phyloP scores from a whole-genome alignment of 2,329 filamentous ascomycete genomes.

The Fusarium lyarnte region DNA sequence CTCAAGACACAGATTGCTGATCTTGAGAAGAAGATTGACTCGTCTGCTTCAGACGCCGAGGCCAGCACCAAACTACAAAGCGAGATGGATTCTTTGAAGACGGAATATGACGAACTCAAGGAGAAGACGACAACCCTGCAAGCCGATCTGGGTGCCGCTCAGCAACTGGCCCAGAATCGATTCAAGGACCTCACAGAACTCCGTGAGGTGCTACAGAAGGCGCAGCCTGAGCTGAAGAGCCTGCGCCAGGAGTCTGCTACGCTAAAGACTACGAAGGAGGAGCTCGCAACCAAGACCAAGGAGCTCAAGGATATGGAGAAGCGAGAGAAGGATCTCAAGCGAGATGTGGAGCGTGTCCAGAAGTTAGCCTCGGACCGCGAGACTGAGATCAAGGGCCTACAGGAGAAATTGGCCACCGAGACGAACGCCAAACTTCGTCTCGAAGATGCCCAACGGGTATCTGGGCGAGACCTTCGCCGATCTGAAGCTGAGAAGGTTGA shows the following conservation, averaged over 20 bases:
- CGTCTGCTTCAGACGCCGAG: slow-evolving; percentile 47
- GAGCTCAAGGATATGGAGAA: slow-evolving; percentile 82
- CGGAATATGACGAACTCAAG: slow-evolving; percentile 74
- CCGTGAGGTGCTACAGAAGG: slow-evolving; percentile 80
- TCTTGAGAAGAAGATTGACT: slow-evolving; percentile 75
- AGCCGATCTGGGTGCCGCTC: slow-evolving; percentile 84
- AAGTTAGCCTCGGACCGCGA: slow-evolving; percentile 79
- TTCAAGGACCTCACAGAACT: slow-evolving; percentile 90
- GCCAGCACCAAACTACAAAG: slow-evolving; percentile 65
- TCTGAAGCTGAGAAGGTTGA: slow-evolving; percentile 84
- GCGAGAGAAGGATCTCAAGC: slow-evolving; percentile 81
- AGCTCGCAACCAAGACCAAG: slow-evolving; percentile 66
- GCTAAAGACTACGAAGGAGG: slow-evolving; percentile 79
- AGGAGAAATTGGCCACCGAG: slow-evolving; percentile 81
- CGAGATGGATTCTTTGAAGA: slow-evolving; percentile 66
- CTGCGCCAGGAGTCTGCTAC: slow-evolving; percentile 80
- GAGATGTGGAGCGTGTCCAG: slow-evolving; percentile 76
- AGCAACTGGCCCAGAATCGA: slow-evolving; percentile 84
- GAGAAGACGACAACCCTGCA: slow-evolving; percentile 75
- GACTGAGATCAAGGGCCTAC: slow-evolving; percentile 77
- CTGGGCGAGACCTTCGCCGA: slow-evolving; percentile 80
- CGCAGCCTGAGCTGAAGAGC: slow-evolving; percentile 84
- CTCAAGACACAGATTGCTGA: slow-evolving; percentile 70
- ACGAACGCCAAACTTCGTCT: slow-evolving; percentile 75
- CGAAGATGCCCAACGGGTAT: slow-evolving; percentile 80